Conservation (phyloP, 192 early-diverging fungal species). For the Haplosporangium gracile region DNA sequence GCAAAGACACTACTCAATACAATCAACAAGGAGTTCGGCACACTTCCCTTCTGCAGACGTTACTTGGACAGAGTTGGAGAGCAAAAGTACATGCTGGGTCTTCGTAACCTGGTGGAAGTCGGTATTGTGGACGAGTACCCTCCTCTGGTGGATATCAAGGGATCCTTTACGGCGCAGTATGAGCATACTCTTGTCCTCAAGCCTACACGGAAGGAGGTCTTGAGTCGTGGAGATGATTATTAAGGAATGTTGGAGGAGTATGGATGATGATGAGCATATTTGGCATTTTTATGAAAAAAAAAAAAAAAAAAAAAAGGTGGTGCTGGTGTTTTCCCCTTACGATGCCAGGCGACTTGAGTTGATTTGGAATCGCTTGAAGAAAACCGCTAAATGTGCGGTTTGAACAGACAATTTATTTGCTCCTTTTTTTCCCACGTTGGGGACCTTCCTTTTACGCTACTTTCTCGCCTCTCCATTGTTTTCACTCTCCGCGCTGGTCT, state of each 20-base stretch:
- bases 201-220: conserved; percentile 89
- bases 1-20: conserved; percentile 83
- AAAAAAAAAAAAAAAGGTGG: neutral
- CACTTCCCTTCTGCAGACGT: conserved; percentile 94
- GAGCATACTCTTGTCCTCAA: conserved; percentile 95
- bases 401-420: too few relatives aligned
- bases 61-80: conserved; percentile 97
- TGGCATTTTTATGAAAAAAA: neutral
- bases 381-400: too few relatives aligned
- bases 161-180: conserved; percentile 95
- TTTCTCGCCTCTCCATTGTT: too few relatives aligned
- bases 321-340: neutral
- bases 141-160: conserved; percentile 87
- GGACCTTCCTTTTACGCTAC: too few relatives aligned
- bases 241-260: conserved; percentile 14
- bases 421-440: too few relatives aligned
- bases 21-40: conserved; percentile 93
- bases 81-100: conserved; percentile 86
- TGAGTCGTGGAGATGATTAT: conserved; percentile 61
- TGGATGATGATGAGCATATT: neutral
- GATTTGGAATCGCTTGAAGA: neutral
- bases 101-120: conserved; percentile 87
- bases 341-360: too few relatives aligned
- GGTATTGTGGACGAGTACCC: conserved; percentile 90
- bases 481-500: too few relatives aligned